A percentile compares a stretch with the other conserved stretches of the same genome.
Evolutionary conservation across 2,329 filamentous ascomycete species (phyloP).

Genomic region (Cordyceps farinosa): DNA sequence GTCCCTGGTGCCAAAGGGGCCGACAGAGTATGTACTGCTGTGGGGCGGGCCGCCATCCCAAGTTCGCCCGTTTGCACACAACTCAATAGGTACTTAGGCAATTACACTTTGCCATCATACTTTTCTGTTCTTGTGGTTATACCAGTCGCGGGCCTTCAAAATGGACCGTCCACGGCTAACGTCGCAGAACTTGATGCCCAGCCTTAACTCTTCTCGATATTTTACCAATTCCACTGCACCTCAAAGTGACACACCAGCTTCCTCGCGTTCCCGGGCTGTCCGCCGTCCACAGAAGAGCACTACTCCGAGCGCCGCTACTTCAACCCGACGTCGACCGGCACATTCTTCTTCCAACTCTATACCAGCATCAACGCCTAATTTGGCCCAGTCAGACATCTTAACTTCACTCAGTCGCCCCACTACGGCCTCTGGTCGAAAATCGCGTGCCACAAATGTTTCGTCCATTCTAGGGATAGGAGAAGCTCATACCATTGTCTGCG

Average conservation of each 20-base stretch:
- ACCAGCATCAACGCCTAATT: background rate
- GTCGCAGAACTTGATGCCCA: background rate
- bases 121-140: background rate
- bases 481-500: constrained; percentile 76
- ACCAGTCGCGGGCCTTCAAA: background rate
- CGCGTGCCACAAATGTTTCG: constrained; percentile 36
- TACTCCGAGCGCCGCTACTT: background rate
- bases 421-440: constrained; percentile 44
- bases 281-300: background rate
- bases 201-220: constrained; percentile 1
- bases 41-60: background rate
- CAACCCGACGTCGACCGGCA: background rate
- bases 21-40: background rate
- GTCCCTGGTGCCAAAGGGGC: constrained; percentile 7
- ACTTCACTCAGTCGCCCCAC: constrained; percentile 31
- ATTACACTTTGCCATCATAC: background rate
- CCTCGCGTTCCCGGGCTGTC: background rate
- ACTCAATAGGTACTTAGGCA: background rate
- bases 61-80: background rate
- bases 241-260: background rate
- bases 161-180: background rate
- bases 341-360: constrained; percentile 1
- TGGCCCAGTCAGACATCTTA: constrained; percentile 22
- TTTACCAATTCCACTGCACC: background rate
- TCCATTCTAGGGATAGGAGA: constrained; percentile 45